Conservation (phyloP, 768 basidiomycete genomes). For the Hericium coralloides region DNA sequence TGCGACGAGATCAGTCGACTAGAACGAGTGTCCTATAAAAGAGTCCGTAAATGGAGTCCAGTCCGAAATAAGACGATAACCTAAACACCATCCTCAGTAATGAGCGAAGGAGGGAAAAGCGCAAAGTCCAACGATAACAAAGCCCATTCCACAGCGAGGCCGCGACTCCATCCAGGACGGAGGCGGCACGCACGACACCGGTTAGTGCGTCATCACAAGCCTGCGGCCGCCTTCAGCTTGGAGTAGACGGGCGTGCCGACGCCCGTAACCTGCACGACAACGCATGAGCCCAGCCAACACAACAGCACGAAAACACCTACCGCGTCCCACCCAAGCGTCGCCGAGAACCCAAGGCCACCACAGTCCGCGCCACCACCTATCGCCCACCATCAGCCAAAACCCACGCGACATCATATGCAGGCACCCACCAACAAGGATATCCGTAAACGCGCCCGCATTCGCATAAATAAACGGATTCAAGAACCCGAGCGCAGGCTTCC, state of each 20-base stretch:
- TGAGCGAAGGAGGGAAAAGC: too few relatives aligned
- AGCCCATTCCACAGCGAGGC: too few relatives aligned
- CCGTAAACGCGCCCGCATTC: slow-evolving; percentile 21
- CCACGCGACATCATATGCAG: neutral
- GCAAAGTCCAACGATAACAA: too few relatives aligned
- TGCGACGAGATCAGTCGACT: too few relatives aligned
- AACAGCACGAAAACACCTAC: slow-evolving; percentile 10
- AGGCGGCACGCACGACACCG: too few relatives aligned
- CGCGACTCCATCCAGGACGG: too few relatives aligned
- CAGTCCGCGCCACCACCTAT: slow-evolving; percentile 7
- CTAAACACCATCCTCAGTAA: too few relatives aligned
- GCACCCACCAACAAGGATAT: slow-evolving; percentile 22
- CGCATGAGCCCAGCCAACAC: neutral
- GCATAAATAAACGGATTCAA: slow-evolving; percentile 25
- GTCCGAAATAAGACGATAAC: too few relatives aligned
- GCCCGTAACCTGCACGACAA: slow-evolving; percentile 20
- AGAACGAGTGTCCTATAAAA: too few relatives aligned
- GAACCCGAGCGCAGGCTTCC: slow-evolving; percentile 24
- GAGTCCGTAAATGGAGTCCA: too few relatives aligned
- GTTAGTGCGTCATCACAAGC: slow-evolving; percentile 2
- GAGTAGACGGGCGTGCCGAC: slow-evolving; percentile 54
- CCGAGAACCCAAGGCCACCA: slow-evolving; percentile 24
- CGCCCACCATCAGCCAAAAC: neutral
- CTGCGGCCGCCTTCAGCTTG: slow-evolving; percentile 36
- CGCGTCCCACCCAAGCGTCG: slow-evolving; percentile 22